Conservation (phyloP, 2,329 filamentous ascomycete species). For the Cercospora brassicicola region DNA sequence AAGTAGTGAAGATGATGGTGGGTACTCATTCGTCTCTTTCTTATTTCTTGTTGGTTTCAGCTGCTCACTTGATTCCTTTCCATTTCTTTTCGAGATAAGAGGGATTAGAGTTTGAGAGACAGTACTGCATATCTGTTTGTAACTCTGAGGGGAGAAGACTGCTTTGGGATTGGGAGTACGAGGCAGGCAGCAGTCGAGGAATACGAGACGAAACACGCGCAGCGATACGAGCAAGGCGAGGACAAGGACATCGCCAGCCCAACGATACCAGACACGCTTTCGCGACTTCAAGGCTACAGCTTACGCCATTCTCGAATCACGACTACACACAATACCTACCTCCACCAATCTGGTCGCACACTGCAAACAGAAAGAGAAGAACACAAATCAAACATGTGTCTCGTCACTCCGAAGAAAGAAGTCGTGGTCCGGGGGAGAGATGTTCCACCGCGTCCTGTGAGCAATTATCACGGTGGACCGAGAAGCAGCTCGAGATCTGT, state of each 20-base stretch:
- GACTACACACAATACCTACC: neutral
- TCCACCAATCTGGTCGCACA: no score
- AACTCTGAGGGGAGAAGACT: neutral
- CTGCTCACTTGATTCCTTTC: no score
- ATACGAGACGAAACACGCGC: neutral
- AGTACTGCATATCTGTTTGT: neutral
- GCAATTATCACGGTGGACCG: conserved; percentile 35
- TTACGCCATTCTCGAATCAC: neutral
- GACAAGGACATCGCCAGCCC: neutral
- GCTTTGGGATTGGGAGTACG: neutral
- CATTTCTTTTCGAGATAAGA: no score
- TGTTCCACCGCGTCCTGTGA: conserved; percentile 36
- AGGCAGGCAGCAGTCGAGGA: neutral
- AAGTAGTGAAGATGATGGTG: neutral
- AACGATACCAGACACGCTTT: neutral
- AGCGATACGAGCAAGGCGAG: neutral
- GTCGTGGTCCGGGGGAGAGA: conserved; percentile 26
- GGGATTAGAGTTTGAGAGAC: no score
- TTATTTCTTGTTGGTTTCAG: neutral
- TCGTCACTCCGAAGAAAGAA: conserved; percentile 32
- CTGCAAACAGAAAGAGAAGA: neutral
- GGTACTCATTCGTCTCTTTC: neutral
- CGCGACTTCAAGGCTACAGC: no score
- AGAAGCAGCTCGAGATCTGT: conserved; percentile 18
- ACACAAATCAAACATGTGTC: conserved; percentile 29